Evolutionary conservation across 495 filamentous ascomycete genomes (phyloP).

Genomic region (Xylaria flabelliformis): DNA sequence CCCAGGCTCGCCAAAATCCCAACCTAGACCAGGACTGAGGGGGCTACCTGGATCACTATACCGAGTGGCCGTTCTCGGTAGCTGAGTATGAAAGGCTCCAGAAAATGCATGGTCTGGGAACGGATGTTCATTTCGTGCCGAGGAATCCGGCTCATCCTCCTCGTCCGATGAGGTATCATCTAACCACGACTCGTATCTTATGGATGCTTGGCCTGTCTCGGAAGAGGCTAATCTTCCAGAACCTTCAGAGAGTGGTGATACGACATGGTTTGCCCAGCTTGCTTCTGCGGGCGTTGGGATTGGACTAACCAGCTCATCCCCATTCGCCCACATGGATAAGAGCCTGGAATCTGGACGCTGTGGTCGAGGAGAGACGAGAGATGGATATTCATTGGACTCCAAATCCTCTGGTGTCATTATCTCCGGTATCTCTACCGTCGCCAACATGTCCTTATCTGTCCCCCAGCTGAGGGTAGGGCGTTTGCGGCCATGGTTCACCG

Average conservation of each 20-base stretch:
- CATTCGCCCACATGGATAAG: conserved; percentile 17
- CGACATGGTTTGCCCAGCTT: conserved; percentile 19
- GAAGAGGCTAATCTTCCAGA: background rate
- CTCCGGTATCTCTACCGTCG: background rate
- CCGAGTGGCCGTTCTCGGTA: background rate
- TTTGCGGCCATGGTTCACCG: background rate
- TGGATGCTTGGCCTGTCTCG: background rate
- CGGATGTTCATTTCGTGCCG: background rate
- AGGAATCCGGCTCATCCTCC: background rate
- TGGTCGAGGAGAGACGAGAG: conserved; percentile 10
- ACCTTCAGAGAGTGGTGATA: conserved; percentile 21
- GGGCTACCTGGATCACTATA: conserved; percentile 24
- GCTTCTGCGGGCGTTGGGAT: background rate
- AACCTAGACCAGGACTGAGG: background rate
- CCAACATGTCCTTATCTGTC: background rate
- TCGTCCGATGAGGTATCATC: conserved; percentile 21
- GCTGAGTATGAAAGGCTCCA: background rate
- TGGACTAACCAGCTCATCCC: conserved; percentile 28
- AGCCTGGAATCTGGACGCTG: conserved; percentile 22
- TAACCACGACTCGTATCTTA: conserved; percentile 19
- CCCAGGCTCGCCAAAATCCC: background rate
- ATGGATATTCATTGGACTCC: background rate
- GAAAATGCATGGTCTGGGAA: background rate
- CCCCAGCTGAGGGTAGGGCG: background rate
- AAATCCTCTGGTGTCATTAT: conserved; percentile 8